Percentiles rank a stretch among this genome's conserved stretches.
phyloP scores from a whole-genome alignment of 1,284 basidiomycete genomes.

The Bjerkandera adusta region DNA sequence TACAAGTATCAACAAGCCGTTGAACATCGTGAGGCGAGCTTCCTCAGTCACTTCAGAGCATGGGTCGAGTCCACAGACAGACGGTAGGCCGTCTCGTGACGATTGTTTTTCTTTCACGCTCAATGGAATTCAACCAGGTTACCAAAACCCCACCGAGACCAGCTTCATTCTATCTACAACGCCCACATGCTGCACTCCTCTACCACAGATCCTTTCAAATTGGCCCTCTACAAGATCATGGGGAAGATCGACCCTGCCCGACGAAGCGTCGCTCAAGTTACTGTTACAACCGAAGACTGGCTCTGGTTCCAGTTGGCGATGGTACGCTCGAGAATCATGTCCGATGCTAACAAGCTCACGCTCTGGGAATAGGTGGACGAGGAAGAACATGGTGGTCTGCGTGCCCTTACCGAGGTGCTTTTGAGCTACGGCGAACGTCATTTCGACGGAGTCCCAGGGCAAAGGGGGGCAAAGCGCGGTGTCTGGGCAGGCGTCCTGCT shows the following conservation, averaged over 20 bases:
- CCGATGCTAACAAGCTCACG: neutral
- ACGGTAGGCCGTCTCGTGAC: conserved; percentile 44
- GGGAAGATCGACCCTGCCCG: conserved; percentile 87
- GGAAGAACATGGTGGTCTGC: conserved; percentile 77
- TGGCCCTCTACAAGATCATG: conserved; percentile 94
- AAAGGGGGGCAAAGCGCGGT: conserved; percentile 56
- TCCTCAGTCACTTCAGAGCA: conserved; percentile 81
- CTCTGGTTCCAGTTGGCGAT: conserved; percentile 96
- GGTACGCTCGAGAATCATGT: conserved; percentile 36
- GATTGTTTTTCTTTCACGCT: conserved; percentile 3
- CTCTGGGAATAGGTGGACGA: conserved; percentile 63
- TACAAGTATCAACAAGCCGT: conserved; percentile 73
- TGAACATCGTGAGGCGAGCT: conserved; percentile 79
- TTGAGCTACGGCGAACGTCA: conserved; percentile 89
- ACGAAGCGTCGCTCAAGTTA: conserved; percentile 82
- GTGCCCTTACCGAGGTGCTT: conserved; percentile 79
- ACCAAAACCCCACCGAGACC: conserved; percentile 79
- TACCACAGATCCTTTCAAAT: conserved; percentile 91
- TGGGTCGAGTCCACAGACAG: conserved; percentile 85
- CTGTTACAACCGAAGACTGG: conserved; percentile 96
- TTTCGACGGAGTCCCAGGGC: conserved; percentile 73
- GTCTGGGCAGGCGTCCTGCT: conserved; percentile 91
- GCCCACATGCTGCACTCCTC: conserved; percentile 87
- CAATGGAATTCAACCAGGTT: too few relatives aligned
- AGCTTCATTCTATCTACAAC: conserved; percentile 88